Evolutionary conservation across 805 yeast species (phyloP).

Genomic region (Cyberlindnera americana): DNA sequence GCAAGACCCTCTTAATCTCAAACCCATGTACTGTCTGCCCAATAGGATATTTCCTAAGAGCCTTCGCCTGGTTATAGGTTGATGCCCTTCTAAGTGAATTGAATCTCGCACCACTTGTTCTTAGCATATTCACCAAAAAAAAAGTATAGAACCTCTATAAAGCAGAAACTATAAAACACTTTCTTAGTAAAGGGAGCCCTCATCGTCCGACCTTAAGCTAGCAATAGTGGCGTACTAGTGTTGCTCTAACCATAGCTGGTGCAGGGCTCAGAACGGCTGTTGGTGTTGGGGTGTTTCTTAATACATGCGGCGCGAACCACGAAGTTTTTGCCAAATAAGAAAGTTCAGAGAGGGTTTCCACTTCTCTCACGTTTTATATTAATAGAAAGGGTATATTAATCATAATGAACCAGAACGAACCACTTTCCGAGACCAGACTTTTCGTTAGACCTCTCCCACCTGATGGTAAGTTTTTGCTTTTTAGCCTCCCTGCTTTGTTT

Average conservation of each 20-base stretch:
- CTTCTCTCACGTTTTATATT: no score
- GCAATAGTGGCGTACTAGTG: no score
- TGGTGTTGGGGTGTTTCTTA: conserved; percentile 7
- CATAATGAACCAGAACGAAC: conserved; percentile 16
- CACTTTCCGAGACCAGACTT: conserved; percentile 41
- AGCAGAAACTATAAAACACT: no score
- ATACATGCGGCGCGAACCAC: conserved; percentile 2
- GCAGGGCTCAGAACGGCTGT: no score
- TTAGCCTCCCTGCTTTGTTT: no score
- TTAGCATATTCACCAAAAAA: no score
- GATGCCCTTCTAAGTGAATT: conserved; percentile 20
- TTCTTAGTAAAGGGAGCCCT: no score
- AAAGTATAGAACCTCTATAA: background rate
- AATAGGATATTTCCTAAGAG: conserved; percentile 54
- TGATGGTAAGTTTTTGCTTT: conserved; percentile 44
- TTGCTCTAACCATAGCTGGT: no score
- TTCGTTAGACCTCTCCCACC: conserved; percentile 63
- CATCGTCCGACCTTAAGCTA: no score
- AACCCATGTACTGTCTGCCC: conserved; percentile 67
- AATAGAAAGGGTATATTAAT: background rate
- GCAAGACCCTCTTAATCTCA: conserved; percentile 55
- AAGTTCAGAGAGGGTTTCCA: no score
- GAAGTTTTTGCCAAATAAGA: conserved; percentile 6
- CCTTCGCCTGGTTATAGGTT: conserved; percentile 31
- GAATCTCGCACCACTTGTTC: background rate